A percentile compares a stretch with the other conserved stretches of the same genome.
These are phyloP conservation scores for Umbelopsis isabellina DNA, from an alignment of 192 early-diverging fungal species.

Conservation along the genomic window DNA sequence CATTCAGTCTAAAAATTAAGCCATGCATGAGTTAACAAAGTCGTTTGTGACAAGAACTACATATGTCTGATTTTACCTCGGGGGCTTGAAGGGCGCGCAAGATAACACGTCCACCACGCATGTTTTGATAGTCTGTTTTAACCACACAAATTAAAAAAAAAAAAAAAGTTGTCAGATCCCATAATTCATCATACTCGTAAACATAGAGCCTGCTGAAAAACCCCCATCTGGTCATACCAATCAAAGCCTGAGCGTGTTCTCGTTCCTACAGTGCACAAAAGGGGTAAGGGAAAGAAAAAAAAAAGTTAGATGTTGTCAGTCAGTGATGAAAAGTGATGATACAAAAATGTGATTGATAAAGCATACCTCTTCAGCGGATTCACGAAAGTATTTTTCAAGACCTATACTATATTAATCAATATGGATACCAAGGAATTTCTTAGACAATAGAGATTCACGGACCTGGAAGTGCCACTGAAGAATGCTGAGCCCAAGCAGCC, in stretches of 20 bases:
- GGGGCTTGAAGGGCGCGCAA: constrained; percentile 56
- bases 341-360: background rate
- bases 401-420: constrained; percentile 20
- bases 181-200: background rate
- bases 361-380: constrained; percentile 46
- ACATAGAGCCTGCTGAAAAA: background rate
- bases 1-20: constrained; percentile 43
- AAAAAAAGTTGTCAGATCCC: too few species aligned
- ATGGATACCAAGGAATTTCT: background rate
- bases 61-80: constrained; percentile 29
- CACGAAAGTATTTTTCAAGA: constrained; percentile 57
- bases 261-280: constrained; percentile 20
- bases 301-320: constrained; percentile 3
- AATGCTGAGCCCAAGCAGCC: constrained; percentile 53
- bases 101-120: constrained; percentile 58
- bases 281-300: background rate
- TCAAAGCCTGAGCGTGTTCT: constrained; percentile 39
- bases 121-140: constrained; percentile 52
- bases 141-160: too few species aligned
- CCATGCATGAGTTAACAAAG: background rate
- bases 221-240: constrained; percentile 28
- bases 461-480: constrained; percentile 54
- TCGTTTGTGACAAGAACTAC: background rate
- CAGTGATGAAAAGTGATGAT: background rate
- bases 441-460: background rate